Percentiles rank a stretch among this genome's conserved stretches.
These are phyloP conservation scores for Tetrahymena malaccensis DNA, from an alignment of 73 alveolate species.

Conservation along the genomic window DNA sequence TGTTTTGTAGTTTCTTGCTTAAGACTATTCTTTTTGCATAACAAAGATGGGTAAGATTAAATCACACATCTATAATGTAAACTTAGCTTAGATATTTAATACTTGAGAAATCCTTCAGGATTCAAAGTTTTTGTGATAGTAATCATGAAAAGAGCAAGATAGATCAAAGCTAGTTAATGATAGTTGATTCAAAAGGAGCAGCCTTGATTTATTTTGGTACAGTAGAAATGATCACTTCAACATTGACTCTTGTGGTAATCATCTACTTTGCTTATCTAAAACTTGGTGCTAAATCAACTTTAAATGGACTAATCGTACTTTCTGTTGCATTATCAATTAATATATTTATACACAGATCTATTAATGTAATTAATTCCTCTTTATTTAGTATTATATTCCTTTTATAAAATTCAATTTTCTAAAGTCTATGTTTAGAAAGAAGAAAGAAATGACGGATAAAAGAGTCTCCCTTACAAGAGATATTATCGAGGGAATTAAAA, in stretches of 20 bases:
- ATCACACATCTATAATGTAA: neutral
- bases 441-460: neutral
- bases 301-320: neutral
- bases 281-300: neutral
- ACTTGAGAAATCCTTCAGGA: neutral
- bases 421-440: neutral
- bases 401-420: neutral
- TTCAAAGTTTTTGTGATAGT: neutral
- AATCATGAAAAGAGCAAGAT: neutral
- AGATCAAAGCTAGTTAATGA: neutral
- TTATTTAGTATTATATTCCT: no score
- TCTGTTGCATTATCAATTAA: neutral
- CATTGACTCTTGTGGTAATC: neutral
- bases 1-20: neutral
- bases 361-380: neutral
- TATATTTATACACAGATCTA: neutral
- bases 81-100: neutral
- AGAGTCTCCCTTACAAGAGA: constrained; percentile 7
- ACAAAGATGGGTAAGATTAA: neutral
- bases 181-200: neutral
- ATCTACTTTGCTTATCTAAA: neutral
- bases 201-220: neutral
- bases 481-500: constrained; percentile 31
- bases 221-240: neutral
- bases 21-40: neutral